Conservation (phyloP, 495 filamentous ascomycete genomes). For the Podospora didyma region DNA sequence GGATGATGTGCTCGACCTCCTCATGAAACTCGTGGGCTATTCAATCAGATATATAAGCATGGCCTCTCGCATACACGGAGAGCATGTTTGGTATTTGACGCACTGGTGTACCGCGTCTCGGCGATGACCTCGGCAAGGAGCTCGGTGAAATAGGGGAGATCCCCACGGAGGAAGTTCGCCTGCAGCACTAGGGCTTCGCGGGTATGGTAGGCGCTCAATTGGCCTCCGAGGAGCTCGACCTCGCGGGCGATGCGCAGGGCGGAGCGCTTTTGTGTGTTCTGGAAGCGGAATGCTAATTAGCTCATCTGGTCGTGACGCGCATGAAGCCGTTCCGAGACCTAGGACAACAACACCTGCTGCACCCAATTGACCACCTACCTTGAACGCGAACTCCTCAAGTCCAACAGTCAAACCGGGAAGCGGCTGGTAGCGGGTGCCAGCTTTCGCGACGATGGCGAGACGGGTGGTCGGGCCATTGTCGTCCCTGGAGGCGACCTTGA, state of each 20-base stretch:
- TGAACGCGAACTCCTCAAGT: constrained; percentile 91
- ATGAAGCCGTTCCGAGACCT: background rate
- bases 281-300: constrained; percentile 39
- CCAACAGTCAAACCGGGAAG: constrained; percentile 85
- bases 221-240: constrained; percentile 85
- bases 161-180: constrained; percentile 89
- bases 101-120: constrained; percentile 80
- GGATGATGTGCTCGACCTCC: constrained; percentile 69
- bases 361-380: constrained; percentile 58
- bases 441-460: constrained; percentile 86
- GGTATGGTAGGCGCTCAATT: constrained; percentile 79
- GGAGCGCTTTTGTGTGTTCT: constrained; percentile 84
- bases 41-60: constrained; percentile 17
- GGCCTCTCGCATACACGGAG: constrained; percentile 1
- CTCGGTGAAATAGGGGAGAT: constrained; percentile 97
- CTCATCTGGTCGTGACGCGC: constrained; percentile 32
- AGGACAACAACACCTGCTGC: background rate
- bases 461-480: constrained; percentile 81
- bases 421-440: constrained; percentile 85
- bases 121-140: constrained; percentile 86
- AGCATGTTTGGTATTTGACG: constrained; percentile 26
- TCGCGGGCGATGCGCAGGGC: constrained; percentile 90
- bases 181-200: constrained; percentile 88
- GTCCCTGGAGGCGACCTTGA: constrained; percentile 90
- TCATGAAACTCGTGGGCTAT: constrained; percentile 85